Base-by-base conservation (phyloP, 192 early-diverging fungal genomes). In the Podila epigama region DNA sequence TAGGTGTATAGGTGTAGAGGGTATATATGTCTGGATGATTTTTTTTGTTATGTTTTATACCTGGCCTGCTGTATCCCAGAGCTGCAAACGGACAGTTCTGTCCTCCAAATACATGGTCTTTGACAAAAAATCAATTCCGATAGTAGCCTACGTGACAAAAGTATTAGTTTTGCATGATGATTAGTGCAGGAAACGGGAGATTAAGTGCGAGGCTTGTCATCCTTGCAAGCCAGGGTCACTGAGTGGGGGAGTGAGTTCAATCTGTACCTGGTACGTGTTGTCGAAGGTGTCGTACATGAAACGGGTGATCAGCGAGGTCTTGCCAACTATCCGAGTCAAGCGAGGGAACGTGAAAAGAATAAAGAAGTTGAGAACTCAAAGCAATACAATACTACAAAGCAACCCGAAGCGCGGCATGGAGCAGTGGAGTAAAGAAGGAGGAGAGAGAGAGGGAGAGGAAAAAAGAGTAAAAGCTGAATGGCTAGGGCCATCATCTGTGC, bases 211-310 rank as follows among this genome's bases (percentile, higher is more conserved):
- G n/a, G n/a, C n/a, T n/a, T n/a, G n/a, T n/a, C n/a, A n/a, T n/a
- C n/a, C n/a, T n/a, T n/a, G n/a, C n/a, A n/a, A n/a, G n/a, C n/a
- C n/a, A n/a, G n/a, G n/a, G n/a, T n/a, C n/a, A n/a, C n/a, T n/a
- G n/a, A n/a, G n/a, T n/a, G n/a, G n/a, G n/a, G n/a, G n/a, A n/a
- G n/a, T n/a, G n/a, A n/a, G n/a, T n/a, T n/a, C 10, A 37, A 42
- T 51, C 18, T 41, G 33, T 83, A 89, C 86, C 81, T 93, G 95
- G 84, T 99, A 98, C 36, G 95, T 95, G 68, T 96, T 96, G 88
- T 99, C 97, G 79, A 99, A 99, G n/a, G 95, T 98, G 70, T 99
- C 98, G 80, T 99, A 98, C 97, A 99, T 99, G 83, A 99, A 99
- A 31, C 98, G 90, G 18, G 97, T 99, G 67, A 99, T 98, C 50